phyloP scores from a whole-genome alignment of 2,329 filamentous ascomycete genomes.

The Ophiostoma australiae region DNA sequence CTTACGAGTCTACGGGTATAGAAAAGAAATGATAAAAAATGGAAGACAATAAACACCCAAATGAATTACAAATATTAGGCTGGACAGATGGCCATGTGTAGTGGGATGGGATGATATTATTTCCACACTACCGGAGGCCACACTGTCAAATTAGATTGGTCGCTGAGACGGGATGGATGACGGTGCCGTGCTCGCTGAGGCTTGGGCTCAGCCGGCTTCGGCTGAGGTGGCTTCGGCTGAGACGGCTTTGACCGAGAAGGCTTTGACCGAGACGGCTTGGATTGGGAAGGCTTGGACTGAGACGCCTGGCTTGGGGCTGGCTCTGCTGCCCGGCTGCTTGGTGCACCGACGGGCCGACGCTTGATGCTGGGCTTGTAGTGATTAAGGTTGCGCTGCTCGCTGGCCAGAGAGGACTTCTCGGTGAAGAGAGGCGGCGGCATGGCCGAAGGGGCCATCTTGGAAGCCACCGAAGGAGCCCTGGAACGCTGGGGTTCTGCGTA shows the following conservation, averaged over 20 bases:
- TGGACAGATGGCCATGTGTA: background rate
- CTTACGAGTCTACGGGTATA: constrained; percentile 11
- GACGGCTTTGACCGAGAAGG: background rate
- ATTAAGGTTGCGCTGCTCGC: constrained; percentile 14
- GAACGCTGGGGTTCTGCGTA: background rate
- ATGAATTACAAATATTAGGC: background rate
- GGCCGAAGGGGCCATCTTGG: background rate
- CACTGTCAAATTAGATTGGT: background rate
- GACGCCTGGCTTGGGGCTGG: no score
- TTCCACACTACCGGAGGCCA: background rate
- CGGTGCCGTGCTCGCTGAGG: background rate
- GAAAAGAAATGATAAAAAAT: background rate
- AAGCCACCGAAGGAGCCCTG: background rate
- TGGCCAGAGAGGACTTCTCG: background rate
- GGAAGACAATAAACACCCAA: background rate
- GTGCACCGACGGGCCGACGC: constrained; percentile 8
- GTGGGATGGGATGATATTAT: background rate
- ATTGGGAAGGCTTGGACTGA: background rate
- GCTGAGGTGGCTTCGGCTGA: background rate
- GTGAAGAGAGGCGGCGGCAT: constrained; percentile 4
- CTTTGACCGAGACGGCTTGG: background rate
- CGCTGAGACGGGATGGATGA: background rate
- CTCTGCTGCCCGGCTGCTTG: background rate
- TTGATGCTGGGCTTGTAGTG: constrained; percentile 16
- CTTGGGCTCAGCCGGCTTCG: background rate